Evolutionary conservation across 2,329 filamentous ascomycete genomes (phyloP).

Genomic region (Neodidymelliopsis sp.): DNA sequence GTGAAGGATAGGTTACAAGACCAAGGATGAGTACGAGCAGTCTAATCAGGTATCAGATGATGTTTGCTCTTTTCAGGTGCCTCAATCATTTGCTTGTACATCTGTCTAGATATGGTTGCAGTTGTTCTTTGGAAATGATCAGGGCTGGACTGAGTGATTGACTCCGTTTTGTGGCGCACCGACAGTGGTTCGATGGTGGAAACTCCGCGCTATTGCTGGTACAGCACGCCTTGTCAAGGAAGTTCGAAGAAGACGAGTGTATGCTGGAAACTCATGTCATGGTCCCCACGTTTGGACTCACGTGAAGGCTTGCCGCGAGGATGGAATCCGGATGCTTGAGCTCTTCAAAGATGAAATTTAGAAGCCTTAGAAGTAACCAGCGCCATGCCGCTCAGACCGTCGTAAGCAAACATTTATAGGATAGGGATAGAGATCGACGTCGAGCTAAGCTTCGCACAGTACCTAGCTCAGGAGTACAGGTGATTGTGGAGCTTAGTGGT

Average conservation of each 20-base stretch:
- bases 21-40: not conserved
- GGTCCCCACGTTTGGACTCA: no score
- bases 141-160: no score
- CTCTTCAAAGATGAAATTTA: not conserved
- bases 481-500: not conserved
- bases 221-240: no score
- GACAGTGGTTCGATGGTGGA: no score
- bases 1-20: not conserved
- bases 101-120: not conserved
- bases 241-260: not conserved
- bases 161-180: no score
- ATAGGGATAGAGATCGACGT: constrained; percentile 1
- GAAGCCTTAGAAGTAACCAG: not conserved
- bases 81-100: constrained; percentile 1
- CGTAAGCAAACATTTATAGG: not conserved
- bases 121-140: not conserved
- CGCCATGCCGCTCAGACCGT: not conserved
- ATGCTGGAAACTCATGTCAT: no score
- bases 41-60: not conserved
- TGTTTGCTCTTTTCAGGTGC: constrained; percentile 17
- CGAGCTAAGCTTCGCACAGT: not conserved
- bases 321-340: constrained; percentile 1
- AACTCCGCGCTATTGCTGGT: no score
- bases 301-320: no score
- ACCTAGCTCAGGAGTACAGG: not conserved